Evolutionary conservation across 2,329 filamentous ascomycete genomes (phyloP).

Genomic region (Alternaria conjuncta): DNA sequence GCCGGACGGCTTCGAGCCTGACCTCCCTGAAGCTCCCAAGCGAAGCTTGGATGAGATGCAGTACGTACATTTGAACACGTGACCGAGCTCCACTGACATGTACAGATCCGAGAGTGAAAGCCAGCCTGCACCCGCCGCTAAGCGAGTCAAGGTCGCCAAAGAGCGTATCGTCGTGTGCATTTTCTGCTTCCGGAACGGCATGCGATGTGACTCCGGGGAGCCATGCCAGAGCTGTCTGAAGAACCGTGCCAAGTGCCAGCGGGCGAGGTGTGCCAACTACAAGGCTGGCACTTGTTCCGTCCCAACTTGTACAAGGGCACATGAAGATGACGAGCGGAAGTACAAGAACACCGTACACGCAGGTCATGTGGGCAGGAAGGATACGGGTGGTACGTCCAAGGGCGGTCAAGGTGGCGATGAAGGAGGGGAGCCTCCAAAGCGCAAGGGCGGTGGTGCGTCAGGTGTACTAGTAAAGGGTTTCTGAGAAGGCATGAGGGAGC

Average conservation of each 20-base stretch:
- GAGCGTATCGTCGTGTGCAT: neutral
- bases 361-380: neutral
- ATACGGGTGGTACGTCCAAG: too few species aligned
- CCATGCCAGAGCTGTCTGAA: neutral
- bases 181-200: neutral
- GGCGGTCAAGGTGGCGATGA: too few species aligned
- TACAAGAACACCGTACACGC: neutral
- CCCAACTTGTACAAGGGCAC: neutral
- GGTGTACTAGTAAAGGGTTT: too few species aligned
- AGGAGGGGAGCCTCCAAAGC: too few species aligned
- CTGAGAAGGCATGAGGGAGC: neutral
- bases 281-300: neutral
- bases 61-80: too few species aligned
- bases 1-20: too few species aligned
- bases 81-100: too few species aligned
- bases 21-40: too few species aligned
- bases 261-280: neutral
- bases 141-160: neutral
- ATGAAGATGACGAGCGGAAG: neutral
- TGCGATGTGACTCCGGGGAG: neutral
- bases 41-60: too few species aligned
- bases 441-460: too few species aligned
- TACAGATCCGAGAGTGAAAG: too few species aligned
- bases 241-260: neutral
- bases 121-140: too few species aligned